Conservation (phyloP, 225 moss, liverwort and hornwort species). For the Physcomitrellopsis africana region DNA sequence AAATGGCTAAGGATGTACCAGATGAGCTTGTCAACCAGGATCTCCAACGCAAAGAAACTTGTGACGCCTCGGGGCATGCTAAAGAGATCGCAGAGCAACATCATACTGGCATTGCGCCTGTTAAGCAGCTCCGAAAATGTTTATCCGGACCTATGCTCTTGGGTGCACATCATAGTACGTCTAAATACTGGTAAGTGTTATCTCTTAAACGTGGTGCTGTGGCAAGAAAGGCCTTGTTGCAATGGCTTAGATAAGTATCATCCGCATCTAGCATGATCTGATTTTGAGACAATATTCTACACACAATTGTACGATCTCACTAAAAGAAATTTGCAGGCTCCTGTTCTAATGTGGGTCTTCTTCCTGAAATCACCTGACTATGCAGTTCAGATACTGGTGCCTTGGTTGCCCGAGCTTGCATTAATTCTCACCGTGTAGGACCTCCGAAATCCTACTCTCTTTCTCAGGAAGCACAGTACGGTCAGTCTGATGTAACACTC, state of each 20-base stretch:
- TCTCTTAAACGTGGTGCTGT: not conserved
- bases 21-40: constrained; percentile 30
- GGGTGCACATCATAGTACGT: constrained; percentile 28
- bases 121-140: constrained; percentile 56
- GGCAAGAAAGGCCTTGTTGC: too few relatives aligned
- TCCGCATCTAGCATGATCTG: too few relatives aligned
- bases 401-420: constrained; percentile 31
- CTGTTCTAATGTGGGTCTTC: not conserved
- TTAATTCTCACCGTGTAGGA: constrained; percentile 48
- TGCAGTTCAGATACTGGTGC: constrained; percentile 43
- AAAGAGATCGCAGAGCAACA: constrained; percentile 22
- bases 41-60: constrained; percentile 6
- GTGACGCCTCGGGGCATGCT: not conserved
- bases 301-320: too few relatives aligned
- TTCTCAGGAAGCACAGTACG: constrained; percentile 18
- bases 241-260: too few relatives aligned
- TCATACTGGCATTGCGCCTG: constrained; percentile 36
- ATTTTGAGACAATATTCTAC: too few relatives aligned
- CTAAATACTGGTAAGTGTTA: constrained; percentile 40
- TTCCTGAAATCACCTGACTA: not conserved
- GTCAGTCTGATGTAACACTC: constrained; percentile 2
- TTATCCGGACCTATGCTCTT: constrained; percentile 59
- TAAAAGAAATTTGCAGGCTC: too few relatives aligned
- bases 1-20: constrained; percentile 40
- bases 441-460: constrained; percentile 46